A percentile compares a stretch with the other conserved stretches of the same genome.
These are phyloP conservation scores for Cucumis sativus DNA, from an alignment of 306 rosid genomes.

Conservation along the genomic window Cucumber_9930_V3 NC_026658.2:10855501-10856000, in stretches of 20 bases:
- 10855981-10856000: background rate
- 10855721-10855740: background rate
- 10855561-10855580: background rate
- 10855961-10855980: background rate
- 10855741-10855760: background rate
- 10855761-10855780: background rate
- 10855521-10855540: background rate
- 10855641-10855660: too few species aligned
- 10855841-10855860: background rate
- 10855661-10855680: background rate
- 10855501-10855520: background rate
- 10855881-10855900: too few species aligned
- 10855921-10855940: background rate
- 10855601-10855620: too few species aligned
- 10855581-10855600: background rate
- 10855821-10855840: background rate
- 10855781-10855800: background rate
- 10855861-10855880: background rate
- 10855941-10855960: background rate
- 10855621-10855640: too few species aligned
- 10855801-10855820: background rate
- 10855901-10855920: too few species aligned
- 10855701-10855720: background rate
- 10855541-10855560: background rate
- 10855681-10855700: background rate